Percentiles rank a stretch among this genome's conserved stretches.
Evolutionary conservation across 306 rosid species (phyloP).

Genomic region (Adenanthera pavonina): DNA sequence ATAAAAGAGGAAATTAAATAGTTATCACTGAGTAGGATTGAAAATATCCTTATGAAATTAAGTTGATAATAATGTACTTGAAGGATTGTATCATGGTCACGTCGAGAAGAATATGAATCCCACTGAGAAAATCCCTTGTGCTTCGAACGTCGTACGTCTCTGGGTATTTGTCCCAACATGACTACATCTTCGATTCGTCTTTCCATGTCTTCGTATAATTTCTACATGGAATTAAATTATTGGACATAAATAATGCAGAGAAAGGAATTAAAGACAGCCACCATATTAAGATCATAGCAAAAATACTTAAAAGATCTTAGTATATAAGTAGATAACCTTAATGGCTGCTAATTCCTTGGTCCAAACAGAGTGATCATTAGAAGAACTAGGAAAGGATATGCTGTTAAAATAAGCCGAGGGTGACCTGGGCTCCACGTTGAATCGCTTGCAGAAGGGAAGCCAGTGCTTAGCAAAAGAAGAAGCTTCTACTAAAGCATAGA

Average conservation of each 20-base stretch:
- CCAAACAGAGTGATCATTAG: neutral
- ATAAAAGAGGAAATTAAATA: neutral
- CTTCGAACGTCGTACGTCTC: constrained; percentile 55
- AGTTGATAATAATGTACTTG: constrained; percentile 50
- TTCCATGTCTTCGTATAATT: constrained; percentile 73
- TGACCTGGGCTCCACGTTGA: constrained; percentile 70
- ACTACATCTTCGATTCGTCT: constrained; percentile 53
- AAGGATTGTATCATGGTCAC: constrained; percentile 74
- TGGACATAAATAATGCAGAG: neutral
- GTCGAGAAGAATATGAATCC: constrained; percentile 59
- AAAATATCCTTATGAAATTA: neutral
- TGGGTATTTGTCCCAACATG: constrained; percentile 53
- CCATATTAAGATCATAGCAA: neutral
- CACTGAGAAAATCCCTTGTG: constrained; percentile 66
- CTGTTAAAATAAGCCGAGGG: constrained; percentile 69
- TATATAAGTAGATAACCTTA: constrained; percentile 46
- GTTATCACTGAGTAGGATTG: neutral
- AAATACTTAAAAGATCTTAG: neutral
- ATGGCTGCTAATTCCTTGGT: constrained; percentile 21
- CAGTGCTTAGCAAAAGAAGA: constrained; percentile 82
- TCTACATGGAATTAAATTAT: constrained; percentile 41
- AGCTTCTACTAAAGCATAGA: constrained; percentile 72
- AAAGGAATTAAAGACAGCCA: neutral
- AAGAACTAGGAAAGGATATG: neutral
- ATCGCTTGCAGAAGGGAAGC: constrained; percentile 75